Conservation (phyloP, 441 rosid species). For the Eruca vesicaria region DNA sequence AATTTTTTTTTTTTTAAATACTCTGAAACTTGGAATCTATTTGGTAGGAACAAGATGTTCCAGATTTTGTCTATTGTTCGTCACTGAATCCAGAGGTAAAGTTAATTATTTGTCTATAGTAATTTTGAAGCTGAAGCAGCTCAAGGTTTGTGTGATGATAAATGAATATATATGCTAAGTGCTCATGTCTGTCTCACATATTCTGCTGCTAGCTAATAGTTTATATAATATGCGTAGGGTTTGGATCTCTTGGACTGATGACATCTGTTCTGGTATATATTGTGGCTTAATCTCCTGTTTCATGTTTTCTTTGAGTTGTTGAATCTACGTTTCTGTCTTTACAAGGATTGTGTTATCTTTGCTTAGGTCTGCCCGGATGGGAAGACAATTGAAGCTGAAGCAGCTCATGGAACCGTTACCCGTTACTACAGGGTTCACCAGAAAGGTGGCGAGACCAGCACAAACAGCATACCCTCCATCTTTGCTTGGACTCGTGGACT, state of each 20-base stretch:
- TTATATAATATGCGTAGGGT: constrained; percentile 47
- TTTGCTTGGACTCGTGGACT: constrained; percentile 98
- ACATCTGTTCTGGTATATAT: constrained; percentile 81
- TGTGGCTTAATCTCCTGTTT: background rate
- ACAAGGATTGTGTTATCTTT: constrained; percentile 3
- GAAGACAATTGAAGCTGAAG: constrained; percentile 94
- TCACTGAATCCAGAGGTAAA: constrained; percentile 22
- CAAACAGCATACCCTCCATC: constrained; percentile 96
- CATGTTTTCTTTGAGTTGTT: constrained; percentile 2
- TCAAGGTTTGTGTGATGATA: constrained; percentile 10
- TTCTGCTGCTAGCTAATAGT: constrained; percentile 4
- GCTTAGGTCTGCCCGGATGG: constrained; percentile 94
- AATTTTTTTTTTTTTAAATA: background rate
- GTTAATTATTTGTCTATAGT: background rate
- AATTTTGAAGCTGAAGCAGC: background rate
- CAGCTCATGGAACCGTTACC: constrained; percentile 97
- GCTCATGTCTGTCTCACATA: background rate
- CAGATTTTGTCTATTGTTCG: constrained; percentile 27
- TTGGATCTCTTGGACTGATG: constrained; percentile 98
- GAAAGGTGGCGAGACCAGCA: constrained; percentile 97
- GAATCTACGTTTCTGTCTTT: background rate
- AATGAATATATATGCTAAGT: background rate
- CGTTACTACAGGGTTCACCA: constrained; percentile 92
- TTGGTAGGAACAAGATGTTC: constrained; percentile 30
- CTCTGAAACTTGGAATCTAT: background rate